Evolutionary conservation across 2,329 filamentous ascomycete species (phyloP).

Genomic region (Dactylellina cionopaga): DNA sequence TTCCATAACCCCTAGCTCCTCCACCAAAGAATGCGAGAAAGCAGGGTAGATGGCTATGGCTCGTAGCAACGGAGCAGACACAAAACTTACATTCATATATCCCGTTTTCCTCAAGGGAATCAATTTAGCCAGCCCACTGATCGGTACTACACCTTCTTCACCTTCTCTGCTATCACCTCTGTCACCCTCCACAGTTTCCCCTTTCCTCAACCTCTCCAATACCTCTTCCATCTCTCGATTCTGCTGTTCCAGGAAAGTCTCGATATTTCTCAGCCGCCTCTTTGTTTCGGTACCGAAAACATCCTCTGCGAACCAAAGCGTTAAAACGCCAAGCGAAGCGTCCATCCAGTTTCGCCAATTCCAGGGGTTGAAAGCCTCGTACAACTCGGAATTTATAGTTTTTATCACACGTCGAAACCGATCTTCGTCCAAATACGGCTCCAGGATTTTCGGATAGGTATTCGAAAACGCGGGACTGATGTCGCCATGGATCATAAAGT

Average conservation of each 20-base stretch:
- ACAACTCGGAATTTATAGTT: conserved; percentile 79
- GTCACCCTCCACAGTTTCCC: conserved; percentile 27
- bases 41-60: not conserved
- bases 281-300: conserved; percentile 81
- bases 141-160: conserved; percentile 64
- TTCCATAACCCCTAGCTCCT: not conserved
- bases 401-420: conserved; percentile 86
- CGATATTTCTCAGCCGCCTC: conserved; percentile 73
- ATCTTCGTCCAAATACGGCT: conserved; percentile 83
- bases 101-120: conserved; percentile 82
- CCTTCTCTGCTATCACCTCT: conserved; percentile 63
- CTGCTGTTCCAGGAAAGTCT: conserved; percentile 87
- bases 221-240: conserved; percentile 76
- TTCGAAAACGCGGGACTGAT: conserved; percentile 93
- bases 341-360: conserved; percentile 81
- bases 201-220: conserved; percentile 58
- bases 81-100: conserved; percentile 77
- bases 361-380: conserved; percentile 82
- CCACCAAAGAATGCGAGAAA: not conserved
- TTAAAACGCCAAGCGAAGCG: conserved; percentile 78
- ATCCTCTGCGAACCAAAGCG: conserved; percentile 96
- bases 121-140: conserved; percentile 71
- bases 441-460: conserved; percentile 93
- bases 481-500: conserved; percentile 91
- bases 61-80: conserved; percentile 14